A percentile compares a stretch with the other conserved stretches of the same genome.
Conservation (phyloP, 306 rosid genomes). For the Sechiopsis laciniata region DNA sequence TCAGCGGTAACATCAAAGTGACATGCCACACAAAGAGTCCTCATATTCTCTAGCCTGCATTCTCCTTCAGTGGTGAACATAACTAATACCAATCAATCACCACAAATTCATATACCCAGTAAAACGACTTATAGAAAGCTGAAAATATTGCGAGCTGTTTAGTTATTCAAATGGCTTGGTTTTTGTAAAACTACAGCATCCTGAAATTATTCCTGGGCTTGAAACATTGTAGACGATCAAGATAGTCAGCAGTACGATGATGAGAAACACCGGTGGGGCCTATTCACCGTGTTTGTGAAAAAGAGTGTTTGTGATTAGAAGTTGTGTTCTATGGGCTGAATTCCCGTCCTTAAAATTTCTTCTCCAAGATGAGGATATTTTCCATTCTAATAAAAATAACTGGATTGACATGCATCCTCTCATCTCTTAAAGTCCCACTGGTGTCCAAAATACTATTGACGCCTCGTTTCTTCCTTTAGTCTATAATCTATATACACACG, state of each 20-base stretch:
- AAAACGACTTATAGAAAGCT: background rate
- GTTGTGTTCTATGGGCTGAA: background rate
- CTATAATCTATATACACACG: background rate
- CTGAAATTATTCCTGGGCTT: slow-evolving; percentile 8
- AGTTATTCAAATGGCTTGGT: background rate
- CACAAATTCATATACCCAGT: background rate
- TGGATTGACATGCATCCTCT: background rate
- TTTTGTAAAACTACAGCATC: background rate
- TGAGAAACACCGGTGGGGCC: background rate
- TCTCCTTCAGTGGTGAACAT: slow-evolving; percentile 46
- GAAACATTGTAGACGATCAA: background rate
- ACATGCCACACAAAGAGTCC: slow-evolving; percentile 91
- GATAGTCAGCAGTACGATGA: background rate
- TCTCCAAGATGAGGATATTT: background rate
- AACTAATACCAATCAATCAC: slow-evolving; percentile 12
- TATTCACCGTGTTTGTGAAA: background rate
- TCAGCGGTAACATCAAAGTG: slow-evolving; percentile 71
- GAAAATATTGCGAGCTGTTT: background rate
- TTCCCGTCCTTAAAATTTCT: background rate
- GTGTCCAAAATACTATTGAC: background rate
- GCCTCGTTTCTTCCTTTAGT: background rate
- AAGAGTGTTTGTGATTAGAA: background rate
- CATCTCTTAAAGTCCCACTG: background rate
- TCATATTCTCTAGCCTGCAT: slow-evolving; percentile 82
- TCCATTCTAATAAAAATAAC: no score